Evolutionary conservation across 805 yeast genomes (phyloP), one percentile per base, ranked within the genome.

Genomic region (Saturnispora gosingensis): DNA sequence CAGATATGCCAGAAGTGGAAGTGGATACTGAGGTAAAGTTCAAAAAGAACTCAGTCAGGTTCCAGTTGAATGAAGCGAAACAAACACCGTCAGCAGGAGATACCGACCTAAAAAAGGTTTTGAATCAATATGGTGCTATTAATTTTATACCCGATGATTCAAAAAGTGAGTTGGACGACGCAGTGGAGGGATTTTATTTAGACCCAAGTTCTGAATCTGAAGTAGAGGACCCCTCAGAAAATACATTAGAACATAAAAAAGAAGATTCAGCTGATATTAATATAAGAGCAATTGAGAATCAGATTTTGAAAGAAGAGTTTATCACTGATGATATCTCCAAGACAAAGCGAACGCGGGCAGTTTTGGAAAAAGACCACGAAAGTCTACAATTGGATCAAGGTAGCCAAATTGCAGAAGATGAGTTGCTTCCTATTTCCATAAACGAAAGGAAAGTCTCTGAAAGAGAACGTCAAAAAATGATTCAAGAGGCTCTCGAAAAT

Each of bases 251-350:
- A 8, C 9, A 25, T 25, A n/a, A 20, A 2, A 34, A 48, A 43
- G 56, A 48, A 15, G 25, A 48, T 24, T 11, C 3, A 10, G 15
- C 16, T 22, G 20, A 46, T 3, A 44, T 48, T 38, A 28, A 46
- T 25, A 46, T 49, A 7, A 34, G 44, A 24, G 43, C 24, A 11
- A 43, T 43, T 28, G 51, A 49, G 34, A 25, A 25, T 5, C 51
- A 43, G 20, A 43, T 49, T 34, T 18, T 49, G 27, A 49, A 43
- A 3, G 47, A 49, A 22, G 51, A 49, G 28, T 49, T 49, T 16
- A 35, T 35, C 10, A 40, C 51, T 6, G 35, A 43, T 10, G 47
- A 28, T 5, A 10, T 35, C 11, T 43, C 43, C 36, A 25, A 13
- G 9, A 28, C 16, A 9, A 49, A 43, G 15, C 35, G 22, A 27